Evolutionary conservation across 2,329 filamentous ascomycete genomes (phyloP).

Genomic region (Hypoxylon sp.): DNA sequence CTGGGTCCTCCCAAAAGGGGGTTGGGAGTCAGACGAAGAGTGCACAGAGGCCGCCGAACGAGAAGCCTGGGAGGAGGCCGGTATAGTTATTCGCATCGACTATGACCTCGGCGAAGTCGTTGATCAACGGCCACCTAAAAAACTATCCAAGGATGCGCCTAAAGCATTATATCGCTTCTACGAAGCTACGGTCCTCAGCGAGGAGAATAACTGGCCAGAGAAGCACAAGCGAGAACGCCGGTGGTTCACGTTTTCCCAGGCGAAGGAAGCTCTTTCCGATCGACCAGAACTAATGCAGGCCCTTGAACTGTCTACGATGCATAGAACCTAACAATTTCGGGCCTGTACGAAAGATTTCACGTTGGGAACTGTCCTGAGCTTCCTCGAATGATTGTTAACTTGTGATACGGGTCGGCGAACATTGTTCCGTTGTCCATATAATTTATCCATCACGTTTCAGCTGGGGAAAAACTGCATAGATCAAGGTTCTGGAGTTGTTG

Average conservation of each 20-base stretch:
- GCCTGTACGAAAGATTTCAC: constrained; percentile 12
- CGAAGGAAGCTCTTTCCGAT: constrained; percentile 78
- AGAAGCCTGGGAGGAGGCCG: constrained; percentile 98
- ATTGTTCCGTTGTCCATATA: constrained; percentile 31
- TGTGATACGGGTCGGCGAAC: constrained; percentile 20
- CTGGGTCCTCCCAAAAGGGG: constrained; percentile 98
- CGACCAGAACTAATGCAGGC: constrained; percentile 92
- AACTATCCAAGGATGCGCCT: constrained; percentile 70
- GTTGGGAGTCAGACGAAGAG: constrained; percentile 95
- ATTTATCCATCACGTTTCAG: constrained; percentile 40
- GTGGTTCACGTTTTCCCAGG: constrained; percentile 89
- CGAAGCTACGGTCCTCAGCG: constrained; percentile 87
- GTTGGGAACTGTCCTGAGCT: constrained; percentile 1
- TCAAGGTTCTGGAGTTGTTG: constrained; percentile 49
- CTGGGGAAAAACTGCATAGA: constrained; percentile 50
- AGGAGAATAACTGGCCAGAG: constrained; percentile 93
- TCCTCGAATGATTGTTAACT: constrained; percentile 16
- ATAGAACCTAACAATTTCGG: constrained; percentile 54
- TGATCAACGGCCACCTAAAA: constrained; percentile 85
- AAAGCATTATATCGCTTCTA: constrained; percentile 81
- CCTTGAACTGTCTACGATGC: constrained; percentile 81
- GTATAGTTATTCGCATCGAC: constrained; percentile 85
- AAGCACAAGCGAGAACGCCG: constrained; percentile 88
- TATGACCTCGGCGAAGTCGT: constrained; percentile 88
- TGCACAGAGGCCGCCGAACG: constrained; percentile 86